Base-by-base conservation (phyloP, 352 stramenopile genomes). In the Phytophthora quininea region DNA sequence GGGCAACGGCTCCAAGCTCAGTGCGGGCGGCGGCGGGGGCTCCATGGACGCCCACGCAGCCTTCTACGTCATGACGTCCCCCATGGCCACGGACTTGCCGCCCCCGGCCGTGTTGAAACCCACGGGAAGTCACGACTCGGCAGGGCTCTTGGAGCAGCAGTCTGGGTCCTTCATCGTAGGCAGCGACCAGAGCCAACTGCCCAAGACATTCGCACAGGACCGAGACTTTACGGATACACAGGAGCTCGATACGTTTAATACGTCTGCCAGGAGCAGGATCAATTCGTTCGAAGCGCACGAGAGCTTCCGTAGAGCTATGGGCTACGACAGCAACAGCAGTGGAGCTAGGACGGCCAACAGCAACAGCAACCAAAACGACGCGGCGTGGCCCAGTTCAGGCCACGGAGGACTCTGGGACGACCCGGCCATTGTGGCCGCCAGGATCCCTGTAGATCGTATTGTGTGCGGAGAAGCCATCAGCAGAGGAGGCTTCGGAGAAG, bases 361-460 rank as follows among this genome's bases (percentile, higher is more conserved):
- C 38, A 73, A 72, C 49, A 70, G 67, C 46, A 71, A 63, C 43
- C 33, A 73, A 30, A 37, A 62, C 7, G 65, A 64, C 11, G 45
- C 58, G 29, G n/a, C 65, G 54, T 57, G 71, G 67, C 50, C 65
- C 40, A 66, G 62, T 42, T 61, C 67, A 53, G 50, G 64, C 33
- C 52, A 67, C 30, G 54, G 63, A 40, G 31, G 68, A 8, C n/a
- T 87, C 4, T 90, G 82, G 82, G 67, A 76, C 0, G 74, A 90
- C 40, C 76, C 76, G 0, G 67, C 67, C 11, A 79, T 90, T 55
- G 65, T 88, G 1, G 76, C 80, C 1, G 77, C 72, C 0, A 68
- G 80, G 1, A 69, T 87, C 30, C 81, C 81, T 9, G 83, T 82
- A 66, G 79, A 88, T 9, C 69, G 71, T 46, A 64, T 90, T 27